Evolutionary conservation across 1,284 basidiomycete species (phyloP), one percentile per base, ranked within the genome.

Genomic region (Anthracocystis panici-leucophaei): DNA sequence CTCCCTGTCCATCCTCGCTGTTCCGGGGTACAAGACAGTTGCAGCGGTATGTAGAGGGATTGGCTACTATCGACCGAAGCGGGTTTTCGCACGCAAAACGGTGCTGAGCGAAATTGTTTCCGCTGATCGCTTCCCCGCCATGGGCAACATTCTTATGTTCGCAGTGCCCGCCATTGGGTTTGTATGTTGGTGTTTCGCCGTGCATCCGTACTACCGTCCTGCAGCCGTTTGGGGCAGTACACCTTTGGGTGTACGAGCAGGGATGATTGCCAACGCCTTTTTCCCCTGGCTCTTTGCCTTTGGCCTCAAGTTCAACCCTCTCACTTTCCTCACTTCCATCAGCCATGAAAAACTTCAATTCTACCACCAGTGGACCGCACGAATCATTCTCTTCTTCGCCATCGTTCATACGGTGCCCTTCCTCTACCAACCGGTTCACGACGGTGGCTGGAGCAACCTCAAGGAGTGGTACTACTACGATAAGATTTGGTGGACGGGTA

Each of bases 331-430:
- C 11, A 82, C 83, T 0, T 78, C 76, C 14, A 58, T 80, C 41
- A 75, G 69, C 33, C 79, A 83, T 53, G 80, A 83, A 54, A 68
- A 73, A n/a, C 65, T 84, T 5, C 78, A 83, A 52, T 68, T 84
- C 31, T 85, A 76, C 55, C 83, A 85, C 48, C 82, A 82, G 53
- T 82, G 75, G 67, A 56, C 65, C 11, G 80, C 76, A 4, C 66
- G 80, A 2, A n/a, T 85, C 23, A 67, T 81, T 20, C 63, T 85
- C 16, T 77, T 82, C 64, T 72, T 85, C 42, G 50, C 68, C 59
- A 23, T 79, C 33, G 70, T 84, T 0, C 83, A 85, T 61, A 69
- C 78, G 5, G 56, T 82, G 8, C 75, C 83, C 12, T 85, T 85
- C 57, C 59, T 84, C 38, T 66, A 52, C 12, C 77, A 79, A 25